Evolutionary conservation across 805 yeast genomes (phyloP).

Genomic region (Sugiyamaella floridensis): DNA sequence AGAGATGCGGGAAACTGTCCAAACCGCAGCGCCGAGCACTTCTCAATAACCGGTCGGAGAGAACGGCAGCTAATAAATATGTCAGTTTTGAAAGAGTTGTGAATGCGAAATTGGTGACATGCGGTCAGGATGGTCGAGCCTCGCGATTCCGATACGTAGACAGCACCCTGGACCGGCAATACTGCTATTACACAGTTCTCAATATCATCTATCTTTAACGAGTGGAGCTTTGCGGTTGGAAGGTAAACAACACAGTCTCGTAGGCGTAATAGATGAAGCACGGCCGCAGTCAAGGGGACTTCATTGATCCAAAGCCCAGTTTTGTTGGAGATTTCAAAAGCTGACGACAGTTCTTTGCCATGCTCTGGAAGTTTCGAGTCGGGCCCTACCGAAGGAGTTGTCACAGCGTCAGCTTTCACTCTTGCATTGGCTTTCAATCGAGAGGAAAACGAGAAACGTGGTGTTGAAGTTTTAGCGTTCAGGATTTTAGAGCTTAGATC

Average conservation of each 20-base stretch:
- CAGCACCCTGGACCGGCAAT: conserved; percentile 19
- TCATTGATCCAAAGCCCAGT: not conserved
- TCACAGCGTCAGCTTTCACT: too few relatives aligned
- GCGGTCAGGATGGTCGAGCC: conserved; percentile 15
- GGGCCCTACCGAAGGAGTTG: too few relatives aligned
- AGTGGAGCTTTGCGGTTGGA: not conserved
- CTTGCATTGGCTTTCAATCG: too few relatives aligned
- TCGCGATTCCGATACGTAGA: conserved; percentile 14
- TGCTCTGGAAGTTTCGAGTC: too few relatives aligned
- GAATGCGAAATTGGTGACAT: conserved; percentile 28
- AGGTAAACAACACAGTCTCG: conserved; percentile 1
- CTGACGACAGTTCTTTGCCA: not conserved
- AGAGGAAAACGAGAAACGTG: not conserved
- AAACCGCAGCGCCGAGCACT: conserved; percentile 18
- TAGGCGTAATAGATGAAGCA: not conserved
- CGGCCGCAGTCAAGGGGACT: not conserved
- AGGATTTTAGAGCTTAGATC: not conserved
- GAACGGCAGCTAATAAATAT: conserved; percentile 23
- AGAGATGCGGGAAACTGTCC: conserved; percentile 14
- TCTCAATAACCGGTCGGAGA: conserved; percentile 25
- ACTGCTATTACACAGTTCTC: conserved; percentile 16
- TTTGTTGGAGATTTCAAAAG: not conserved
- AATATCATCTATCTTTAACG: conserved; percentile 14
- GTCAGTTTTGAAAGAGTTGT: conserved; percentile 16
- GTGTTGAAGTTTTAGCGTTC: not conserved